phyloP scores from a whole-genome alignment of 306 rosid genomes.

The Acmispon strigosus region DNA sequence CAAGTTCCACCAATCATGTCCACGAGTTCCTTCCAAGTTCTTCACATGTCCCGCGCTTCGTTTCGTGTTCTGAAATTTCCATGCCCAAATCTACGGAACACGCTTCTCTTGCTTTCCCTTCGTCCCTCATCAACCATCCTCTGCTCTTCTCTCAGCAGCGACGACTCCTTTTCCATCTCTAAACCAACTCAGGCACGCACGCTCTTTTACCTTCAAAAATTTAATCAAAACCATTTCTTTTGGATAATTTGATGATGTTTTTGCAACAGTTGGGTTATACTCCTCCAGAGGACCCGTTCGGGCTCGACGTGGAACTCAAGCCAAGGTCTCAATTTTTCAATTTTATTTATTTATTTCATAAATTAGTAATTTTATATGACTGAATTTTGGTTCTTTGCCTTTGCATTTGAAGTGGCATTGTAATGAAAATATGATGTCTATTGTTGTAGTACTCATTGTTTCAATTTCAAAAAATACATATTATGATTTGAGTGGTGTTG shows the following conservation, averaged over 20 bases:
- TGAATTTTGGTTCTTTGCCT: too few relatives aligned
- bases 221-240: too few relatives aligned
- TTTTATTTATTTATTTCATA: background rate
- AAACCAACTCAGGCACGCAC: constrained; percentile 38
- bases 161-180: constrained; percentile 44
- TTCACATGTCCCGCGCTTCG: constrained; percentile 36
- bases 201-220: too few relatives aligned
- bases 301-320: constrained; percentile 51
- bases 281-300: constrained; percentile 66
- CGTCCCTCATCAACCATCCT: constrained; percentile 34
- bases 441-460: background rate
- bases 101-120: constrained; percentile 27
- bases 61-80: constrained; percentile 29
- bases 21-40: constrained; percentile 21
- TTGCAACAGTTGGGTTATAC: constrained; percentile 54
- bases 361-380: too few relatives aligned
- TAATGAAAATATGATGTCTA: too few relatives aligned
- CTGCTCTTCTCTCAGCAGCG: constrained; percentile 37
- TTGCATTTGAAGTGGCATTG: too few relatives aligned
- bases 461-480: background rate
- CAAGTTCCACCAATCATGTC: background rate
- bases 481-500: background rate
- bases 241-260: constrained; percentile 1
- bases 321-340: constrained; percentile 40
- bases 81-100: constrained; percentile 16